These are phyloP conservation scores for Candida maltosa DNA, from an alignment of 805 yeast genomes.

Conservation along the genomic window DNA sequence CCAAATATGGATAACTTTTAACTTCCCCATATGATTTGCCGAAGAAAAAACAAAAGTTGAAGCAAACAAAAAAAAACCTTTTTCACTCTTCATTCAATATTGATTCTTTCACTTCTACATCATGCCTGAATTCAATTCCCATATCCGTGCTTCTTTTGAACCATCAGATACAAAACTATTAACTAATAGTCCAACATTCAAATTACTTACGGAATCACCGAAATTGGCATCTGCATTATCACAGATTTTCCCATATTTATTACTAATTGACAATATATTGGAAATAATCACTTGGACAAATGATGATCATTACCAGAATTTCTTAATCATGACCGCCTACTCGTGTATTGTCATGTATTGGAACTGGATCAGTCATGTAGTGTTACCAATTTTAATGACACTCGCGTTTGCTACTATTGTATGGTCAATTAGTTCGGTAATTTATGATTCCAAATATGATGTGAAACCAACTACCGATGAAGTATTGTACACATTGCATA, in stretches of 20 bases:
- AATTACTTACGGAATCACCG: slow-evolving; percentile 42
- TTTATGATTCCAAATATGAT: slow-evolving; percentile 38
- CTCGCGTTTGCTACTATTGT: slow-evolving; percentile 36
- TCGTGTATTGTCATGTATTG: slow-evolving; percentile 42
- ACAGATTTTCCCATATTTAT: slow-evolving; percentile 45
- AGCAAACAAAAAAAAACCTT: too few relatives aligned
- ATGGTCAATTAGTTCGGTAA: slow-evolving; percentile 44
- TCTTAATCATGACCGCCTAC: slow-evolving; percentile 36
- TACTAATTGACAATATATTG: slow-evolving; percentile 41
- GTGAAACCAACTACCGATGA: slow-evolving; percentile 54
- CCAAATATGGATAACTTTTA: too few relatives aligned
- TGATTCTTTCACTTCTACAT: neutral
- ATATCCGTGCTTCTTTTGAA: slow-evolving; percentile 23
- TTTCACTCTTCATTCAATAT: neutral
- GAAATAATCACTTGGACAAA: slow-evolving; percentile 56
- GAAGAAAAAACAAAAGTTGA: too few relatives aligned
- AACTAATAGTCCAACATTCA: slow-evolving; percentile 23
- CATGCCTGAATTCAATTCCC: slow-evolving; percentile 5
- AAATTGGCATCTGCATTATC: slow-evolving; percentile 44
- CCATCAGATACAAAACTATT: slow-evolving; percentile 36
- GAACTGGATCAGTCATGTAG: slow-evolving; percentile 29
- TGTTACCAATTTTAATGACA: slow-evolving; percentile 38
- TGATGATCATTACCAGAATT: slow-evolving; percentile 45
- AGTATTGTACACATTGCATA: slow-evolving; percentile 44
- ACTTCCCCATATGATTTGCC: too few relatives aligned